A percentile compares a stretch with the other conserved stretches of the same genome.
Evolutionary conservation across 1,284 basidiomycete genomes (phyloP).

Genomic region (Fistulinella staudtii): DNA sequence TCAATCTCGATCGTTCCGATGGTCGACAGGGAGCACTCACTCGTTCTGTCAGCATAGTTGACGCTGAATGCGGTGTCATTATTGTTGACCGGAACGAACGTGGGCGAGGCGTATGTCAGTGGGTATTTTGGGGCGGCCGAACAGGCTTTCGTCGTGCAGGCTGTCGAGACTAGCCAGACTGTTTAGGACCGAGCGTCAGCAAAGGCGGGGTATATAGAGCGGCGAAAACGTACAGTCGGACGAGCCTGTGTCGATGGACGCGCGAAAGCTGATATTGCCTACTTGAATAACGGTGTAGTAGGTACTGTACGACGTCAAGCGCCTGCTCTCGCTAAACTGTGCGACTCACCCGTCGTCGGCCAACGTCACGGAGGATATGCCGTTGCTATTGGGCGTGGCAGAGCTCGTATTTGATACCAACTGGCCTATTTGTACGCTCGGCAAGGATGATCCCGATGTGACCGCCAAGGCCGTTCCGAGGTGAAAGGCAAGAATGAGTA

Average conservation of each 20-base stretch:
- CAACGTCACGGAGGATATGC: constrained; percentile 39
- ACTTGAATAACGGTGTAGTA: constrained; percentile 59
- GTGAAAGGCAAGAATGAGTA: constrained; percentile 11
- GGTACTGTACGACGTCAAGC: no score
- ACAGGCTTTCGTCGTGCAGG: constrained; percentile 53
- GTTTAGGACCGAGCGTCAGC: neutral
- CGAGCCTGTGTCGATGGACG: constrained; percentile 74
- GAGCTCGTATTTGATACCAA: constrained; percentile 12
- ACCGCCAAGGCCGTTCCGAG: constrained; percentile 9
- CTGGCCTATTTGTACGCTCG: constrained; percentile 15
- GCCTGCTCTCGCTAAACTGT: no score
- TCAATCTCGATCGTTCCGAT: neutral
- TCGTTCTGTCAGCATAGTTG: constrained; percentile 62
- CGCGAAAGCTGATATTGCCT: constrained; percentile 62
- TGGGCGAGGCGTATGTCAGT: constrained; percentile 57
- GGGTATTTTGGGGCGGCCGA: constrained; percentile 60
- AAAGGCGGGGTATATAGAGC: neutral
- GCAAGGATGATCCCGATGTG: constrained; percentile 2
- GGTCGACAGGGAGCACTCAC: constrained; percentile 34
- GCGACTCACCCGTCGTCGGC: constrained; percentile 45
- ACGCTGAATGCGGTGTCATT: constrained; percentile 58
- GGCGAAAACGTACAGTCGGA: constrained; percentile 33
- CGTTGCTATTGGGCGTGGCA: constrained; percentile 19
- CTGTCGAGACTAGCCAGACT: constrained; percentile 65
- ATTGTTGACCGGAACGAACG: constrained; percentile 55